Base-by-base conservation (phyloP, 306 rosid species). In the Aeschynomene evenia region DNA sequence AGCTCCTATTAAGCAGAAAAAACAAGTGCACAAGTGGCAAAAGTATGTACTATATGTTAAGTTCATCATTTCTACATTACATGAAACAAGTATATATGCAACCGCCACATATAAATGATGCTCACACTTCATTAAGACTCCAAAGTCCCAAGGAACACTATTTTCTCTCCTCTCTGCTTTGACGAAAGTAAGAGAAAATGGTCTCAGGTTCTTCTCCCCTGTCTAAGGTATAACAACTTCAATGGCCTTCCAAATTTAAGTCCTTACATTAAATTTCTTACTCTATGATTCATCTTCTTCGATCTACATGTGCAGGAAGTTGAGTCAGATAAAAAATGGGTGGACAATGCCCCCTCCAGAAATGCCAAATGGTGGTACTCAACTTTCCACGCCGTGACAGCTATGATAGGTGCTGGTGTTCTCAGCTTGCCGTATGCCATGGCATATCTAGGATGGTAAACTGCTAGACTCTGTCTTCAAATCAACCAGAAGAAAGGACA, bases 361-460 rank as follows among this genome's bases (percentile, higher is more conserved):
- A 66, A 50, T 2, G 96, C 96, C 63, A 93, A 90, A 86, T 93
- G 98, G 98, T 90, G 96, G 97, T 88, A 93, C 85, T 84, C 97
- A 39, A 90, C 98, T 76, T 93, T 93, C 66, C 98, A 93, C 77
- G 67, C 83, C 4, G 98, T 90, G 73, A 93, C 97, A 1, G 96
- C 98, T 66, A 93, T 90, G 98, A 93, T 90, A 13, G 98, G 98
- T 14, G 97, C 96, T 2, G 97, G 94, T 36, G 97, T 89, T 63
- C 91, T 89, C 55, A 89, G 96, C 81, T 75, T 93, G 36, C 98
- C 98, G 11, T 86, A 88, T 54, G 97, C 96, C 84, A 88, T 93
- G 97, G 94, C 97, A 63, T 93, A 88, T 61, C 74, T 93, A 34
- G 98, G 98, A 90, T 93, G 97, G 97, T 93, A 91, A 61, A 66